Evolutionary conservation across 1,284 basidiomycete species (phyloP).

Genomic region (Sporisorium iseilematis-ciliati): DNA sequence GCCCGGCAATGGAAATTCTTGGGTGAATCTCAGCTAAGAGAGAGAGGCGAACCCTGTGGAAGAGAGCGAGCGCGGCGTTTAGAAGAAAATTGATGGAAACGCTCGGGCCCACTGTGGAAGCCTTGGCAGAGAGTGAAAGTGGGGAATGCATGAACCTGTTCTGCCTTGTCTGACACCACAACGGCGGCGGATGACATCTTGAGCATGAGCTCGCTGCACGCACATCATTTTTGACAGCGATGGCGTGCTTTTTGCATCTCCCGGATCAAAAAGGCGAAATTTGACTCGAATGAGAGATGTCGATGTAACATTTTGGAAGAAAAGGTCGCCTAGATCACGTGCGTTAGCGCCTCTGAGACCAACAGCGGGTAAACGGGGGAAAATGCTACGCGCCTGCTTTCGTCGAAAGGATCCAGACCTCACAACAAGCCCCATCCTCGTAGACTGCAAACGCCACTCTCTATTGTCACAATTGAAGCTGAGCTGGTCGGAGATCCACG

Average conservation of each 20-base stretch:
- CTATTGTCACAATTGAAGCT: too few relatives aligned
- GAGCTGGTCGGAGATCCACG: too few relatives aligned
- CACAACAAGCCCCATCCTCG: too few relatives aligned
- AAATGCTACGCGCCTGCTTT: slow-evolving; percentile 3
- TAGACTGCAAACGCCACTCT: too few relatives aligned
- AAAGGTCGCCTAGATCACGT: slow-evolving; percentile 13
- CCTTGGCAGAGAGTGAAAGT: not conserved
- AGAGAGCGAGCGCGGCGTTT: slow-evolving; percentile 4
- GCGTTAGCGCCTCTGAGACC: not conserved
- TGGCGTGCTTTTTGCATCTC: slow-evolving; percentile 31
- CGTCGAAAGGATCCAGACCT: not conserved
- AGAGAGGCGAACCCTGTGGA: slow-evolving; percentile 8
- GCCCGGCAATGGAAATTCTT: not conserved
- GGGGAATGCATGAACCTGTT: not conserved
- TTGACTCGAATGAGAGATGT: not conserved
- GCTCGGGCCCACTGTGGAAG: slow-evolving; percentile 2
- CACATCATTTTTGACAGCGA: slow-evolving; percentile 27
- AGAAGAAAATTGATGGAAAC: slow-evolving; percentile 5
- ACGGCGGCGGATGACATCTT: slow-evolving; percentile 22
- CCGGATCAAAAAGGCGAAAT: not conserved
- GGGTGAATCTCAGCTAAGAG: not conserved
- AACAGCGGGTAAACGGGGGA: not conserved
- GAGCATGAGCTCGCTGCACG: not conserved
- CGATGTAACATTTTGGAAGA: not conserved
- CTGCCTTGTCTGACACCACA: slow-evolving; percentile 27